Evolutionary conservation across 192 early-diverging fungal genomes (phyloP), one percentile per base, ranked within the genome.

Genomic region (Entomortierella chlamydospora): DNA sequence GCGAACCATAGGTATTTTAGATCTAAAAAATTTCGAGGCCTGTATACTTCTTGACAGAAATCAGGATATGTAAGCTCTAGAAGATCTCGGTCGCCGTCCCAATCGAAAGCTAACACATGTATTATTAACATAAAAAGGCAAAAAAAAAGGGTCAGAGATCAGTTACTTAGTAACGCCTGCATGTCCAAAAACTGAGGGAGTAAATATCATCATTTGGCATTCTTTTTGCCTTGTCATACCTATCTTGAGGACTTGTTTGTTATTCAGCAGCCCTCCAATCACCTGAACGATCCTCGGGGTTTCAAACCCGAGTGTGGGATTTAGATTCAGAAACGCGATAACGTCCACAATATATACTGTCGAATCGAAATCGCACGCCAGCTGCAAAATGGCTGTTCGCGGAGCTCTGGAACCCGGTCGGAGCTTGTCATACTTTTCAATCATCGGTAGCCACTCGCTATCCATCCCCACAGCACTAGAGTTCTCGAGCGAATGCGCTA

Each of bases 81-180:
- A 25, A 74, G 39, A 25, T 74, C 72, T n/a, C 56, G 63, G 56
- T 74, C 72, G 1, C 64, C 64, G 12, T 67, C 72, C 72, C 72
- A 74, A 22, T 74, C 72, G 26, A 47, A 74, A 5, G 72, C 72
- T 73, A 41, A 18, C 20, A 18, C 39, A 47, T 7, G 2, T 34
- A 7, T 43, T n/a, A 5, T 13, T 10, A 17, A 17, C 49, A 22
- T 22, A 17, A 4, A 50, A 15, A 50, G 15, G 4, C 1, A 47
- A n/a, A 43, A 31, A 25, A n/a, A 30, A 57, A 57, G n/a, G n/a
- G n/a, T n/a, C n/a, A n/a, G n/a, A n/a, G n/a, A n/a, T n/a, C n/a
- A n/a, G n/a, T n/a, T n/a, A n/a, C n/a, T n/a, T n/a, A n/a, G n/a
- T n/a, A n/a, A n/a, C n/a, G n/a, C n/a, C n/a, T n/a, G n/a, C n/a